Evolutionary conservation across 345 rosid species (phyloP).

Genomic region (Pistacia integerrima): DNA sequence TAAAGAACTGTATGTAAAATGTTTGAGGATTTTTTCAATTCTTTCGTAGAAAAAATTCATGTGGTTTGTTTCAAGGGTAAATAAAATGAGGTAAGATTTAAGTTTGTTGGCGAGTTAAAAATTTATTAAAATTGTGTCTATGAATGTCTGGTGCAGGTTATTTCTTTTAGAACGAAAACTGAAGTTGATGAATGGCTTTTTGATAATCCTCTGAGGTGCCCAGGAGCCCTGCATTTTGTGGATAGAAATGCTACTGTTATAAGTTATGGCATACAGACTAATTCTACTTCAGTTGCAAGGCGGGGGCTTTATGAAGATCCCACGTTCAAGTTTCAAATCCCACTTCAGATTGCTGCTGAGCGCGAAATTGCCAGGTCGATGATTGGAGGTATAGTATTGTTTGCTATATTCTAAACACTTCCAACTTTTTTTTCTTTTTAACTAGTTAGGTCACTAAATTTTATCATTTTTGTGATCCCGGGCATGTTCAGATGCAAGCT

Average conservation of each 20-base stretch:
- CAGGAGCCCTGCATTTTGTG: slow-evolving; percentile 77
- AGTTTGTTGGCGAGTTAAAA: background rate
- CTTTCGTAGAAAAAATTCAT: background rate
- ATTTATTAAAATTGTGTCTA: background rate
- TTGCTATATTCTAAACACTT: background rate
- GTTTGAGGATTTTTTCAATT: background rate
- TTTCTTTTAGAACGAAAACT: slow-evolving; percentile 42
- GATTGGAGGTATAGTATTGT: slow-evolving; percentile 53
- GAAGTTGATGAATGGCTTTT: slow-evolving; percentile 76
- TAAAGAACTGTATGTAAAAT: no score
- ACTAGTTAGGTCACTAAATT: background rate
- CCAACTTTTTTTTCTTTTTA: background rate
- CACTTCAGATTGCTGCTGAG: slow-evolving; percentile 90
- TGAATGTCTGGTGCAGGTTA: slow-evolving; percentile 43
- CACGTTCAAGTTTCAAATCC: slow-evolving; percentile 80
- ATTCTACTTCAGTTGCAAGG: slow-evolving; percentile 59
- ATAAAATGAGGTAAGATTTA: no score
- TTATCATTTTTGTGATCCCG: slow-evolving; percentile 15
- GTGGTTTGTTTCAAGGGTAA: background rate
- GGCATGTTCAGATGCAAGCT: slow-evolving; percentile 52
- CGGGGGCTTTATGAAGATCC: slow-evolving; percentile 82
- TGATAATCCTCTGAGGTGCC: slow-evolving; percentile 54
- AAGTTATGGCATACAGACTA: slow-evolving; percentile 83
- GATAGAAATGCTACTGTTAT: slow-evolving; percentile 57
- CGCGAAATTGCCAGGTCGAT: slow-evolving; percentile 89